Conservation (phyloP, 2,329 filamentous ascomycete species). For the Pseudonectria buxi region DNA sequence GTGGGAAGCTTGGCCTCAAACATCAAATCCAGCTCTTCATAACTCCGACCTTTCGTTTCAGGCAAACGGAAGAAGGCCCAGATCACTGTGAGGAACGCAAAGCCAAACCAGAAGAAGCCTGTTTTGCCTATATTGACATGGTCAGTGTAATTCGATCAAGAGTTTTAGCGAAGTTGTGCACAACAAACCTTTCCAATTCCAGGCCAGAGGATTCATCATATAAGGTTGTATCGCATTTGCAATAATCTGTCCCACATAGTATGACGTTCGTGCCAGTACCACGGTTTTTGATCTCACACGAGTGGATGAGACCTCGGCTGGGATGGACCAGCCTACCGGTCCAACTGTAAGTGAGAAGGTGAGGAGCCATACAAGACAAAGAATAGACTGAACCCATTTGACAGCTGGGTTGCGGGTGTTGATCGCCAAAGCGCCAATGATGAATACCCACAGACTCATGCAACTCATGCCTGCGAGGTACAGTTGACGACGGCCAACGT, state of each 20-base stretch:
- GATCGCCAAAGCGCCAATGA: constrained; percentile 23
- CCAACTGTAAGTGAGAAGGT: constrained; percentile 24
- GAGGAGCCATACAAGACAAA: constrained; percentile 1
- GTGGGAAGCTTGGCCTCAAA: constrained; percentile 35
- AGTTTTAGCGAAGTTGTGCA: too few relatives aligned
- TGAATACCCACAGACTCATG: constrained; percentile 29
- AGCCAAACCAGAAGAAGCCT: constrained; percentile 35
- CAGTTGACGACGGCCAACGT: constrained; percentile 32
- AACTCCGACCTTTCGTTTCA: constrained; percentile 41
- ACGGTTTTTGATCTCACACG: constrained; percentile 27
- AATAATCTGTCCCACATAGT: constrained; percentile 19
- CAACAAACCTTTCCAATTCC: constrained; percentile 25
- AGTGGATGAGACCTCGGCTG: constrained; percentile 25
- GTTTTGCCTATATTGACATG: constrained; percentile 1
- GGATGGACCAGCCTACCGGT: constrained; percentile 26
- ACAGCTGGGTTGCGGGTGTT: not conserved
- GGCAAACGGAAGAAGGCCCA: constrained; percentile 45
- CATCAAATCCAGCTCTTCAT: constrained; percentile 45
- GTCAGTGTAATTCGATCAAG: constrained; percentile 22
- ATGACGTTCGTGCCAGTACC: constrained; percentile 20
- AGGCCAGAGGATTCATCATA: constrained; percentile 25
- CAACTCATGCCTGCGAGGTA: constrained; percentile 28
- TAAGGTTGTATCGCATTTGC: constrained; percentile 24
- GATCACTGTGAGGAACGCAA: constrained; percentile 25
- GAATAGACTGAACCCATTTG: constrained; percentile 1